phyloP scores from a whole-genome alignment of 2,329 filamentous ascomycete genomes.

The Botrytis fabae region DNA sequence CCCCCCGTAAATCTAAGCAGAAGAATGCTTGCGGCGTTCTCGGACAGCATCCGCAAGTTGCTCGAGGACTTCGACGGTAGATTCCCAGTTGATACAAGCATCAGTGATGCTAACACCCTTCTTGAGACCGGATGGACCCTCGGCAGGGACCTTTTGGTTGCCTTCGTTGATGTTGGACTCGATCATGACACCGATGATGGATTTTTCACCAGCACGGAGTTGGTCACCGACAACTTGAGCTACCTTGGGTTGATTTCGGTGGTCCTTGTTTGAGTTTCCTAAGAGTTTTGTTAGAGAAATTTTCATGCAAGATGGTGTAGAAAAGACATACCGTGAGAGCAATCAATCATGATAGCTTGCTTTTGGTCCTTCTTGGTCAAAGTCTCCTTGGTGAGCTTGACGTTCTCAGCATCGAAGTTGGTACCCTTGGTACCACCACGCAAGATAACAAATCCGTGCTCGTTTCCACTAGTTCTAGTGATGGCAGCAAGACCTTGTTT shows the following conservation, averaged over 20 bases:
- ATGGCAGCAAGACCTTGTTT: constrained; percentile 97
- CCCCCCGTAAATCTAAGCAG: background rate
- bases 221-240: constrained; percentile 80
- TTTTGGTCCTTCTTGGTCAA: constrained; percentile 80
- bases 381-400: constrained; percentile 75
- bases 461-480: constrained; percentile 87
- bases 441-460: constrained; percentile 96
- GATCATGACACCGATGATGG: constrained; percentile 96
- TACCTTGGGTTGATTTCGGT: constrained; percentile 95
- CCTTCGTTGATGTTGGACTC: constrained; percentile 96
- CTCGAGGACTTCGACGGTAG: constrained; percentile 77
- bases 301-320: background rate
- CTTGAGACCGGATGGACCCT: constrained; percentile 76
- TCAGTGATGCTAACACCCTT: constrained; percentile 94
- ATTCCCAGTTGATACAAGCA: constrained; percentile 93
- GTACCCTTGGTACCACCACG: constrained; percentile 88
- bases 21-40: constrained; percentile 57
- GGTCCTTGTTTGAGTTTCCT: constrained; percentile 97
- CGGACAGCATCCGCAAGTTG: constrained; percentile 83
- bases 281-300: constrained; percentile 15
- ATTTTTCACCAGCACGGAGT: constrained; percentile 80
- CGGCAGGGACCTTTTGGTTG: constrained; percentile 82
- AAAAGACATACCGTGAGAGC: constrained; percentile 75
- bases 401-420: constrained; percentile 87
- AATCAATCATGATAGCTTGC: constrained; percentile 95